A percentile compares a stretch with the other conserved stretches of the same genome.
Conservation (phyloP, 768 basidiomycete species). For the Phaeolepiota aurea region DNA sequence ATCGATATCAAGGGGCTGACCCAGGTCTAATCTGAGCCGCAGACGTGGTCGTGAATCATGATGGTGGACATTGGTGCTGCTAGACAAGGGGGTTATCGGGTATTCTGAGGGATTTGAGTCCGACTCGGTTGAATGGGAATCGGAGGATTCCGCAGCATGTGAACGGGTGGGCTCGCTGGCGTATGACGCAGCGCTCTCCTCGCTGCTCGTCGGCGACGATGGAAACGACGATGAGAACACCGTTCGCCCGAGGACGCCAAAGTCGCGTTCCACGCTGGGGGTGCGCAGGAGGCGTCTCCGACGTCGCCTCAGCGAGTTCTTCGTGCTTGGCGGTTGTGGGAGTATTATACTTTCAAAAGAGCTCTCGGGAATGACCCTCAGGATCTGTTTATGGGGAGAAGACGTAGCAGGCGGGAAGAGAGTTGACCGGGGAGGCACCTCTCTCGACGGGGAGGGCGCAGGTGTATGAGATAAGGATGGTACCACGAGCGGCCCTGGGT, state of each 20-base stretch:
- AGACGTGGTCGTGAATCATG: not conserved
- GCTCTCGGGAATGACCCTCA: constrained; percentile 17
- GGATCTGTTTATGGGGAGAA: constrained; percentile 1
- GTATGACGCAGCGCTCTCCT: not conserved
- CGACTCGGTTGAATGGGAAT: not conserved
- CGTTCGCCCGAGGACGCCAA: constrained; percentile 12
- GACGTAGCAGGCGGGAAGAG: constrained; percentile 7
- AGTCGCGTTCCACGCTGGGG: constrained; percentile 28
- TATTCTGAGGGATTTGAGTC: constrained; percentile 1
- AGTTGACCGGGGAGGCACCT: constrained; percentile 10
- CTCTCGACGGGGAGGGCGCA: constrained; percentile 11
- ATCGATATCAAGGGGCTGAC: not conserved
- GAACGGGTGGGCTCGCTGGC: constrained; percentile 8
- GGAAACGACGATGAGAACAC: constrained; percentile 7
- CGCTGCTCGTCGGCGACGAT: not conserved
- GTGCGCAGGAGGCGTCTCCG: constrained; percentile 23
- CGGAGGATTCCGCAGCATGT: constrained; percentile 8
- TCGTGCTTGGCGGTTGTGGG: not conserved
- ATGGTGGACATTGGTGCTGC: constrained; percentile 9
- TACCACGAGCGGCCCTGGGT: constrained; percentile 9
- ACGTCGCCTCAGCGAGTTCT: constrained; percentile 18
- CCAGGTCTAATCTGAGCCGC: not conserved
- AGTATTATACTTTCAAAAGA: constrained; percentile 14
- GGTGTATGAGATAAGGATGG: constrained; percentile 12
- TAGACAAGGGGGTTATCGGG: constrained; percentile 7